Evolutionary conservation across 768 basidiomycete genomes (phyloP).

Genomic region (Astraeus odoratus): DNA sequence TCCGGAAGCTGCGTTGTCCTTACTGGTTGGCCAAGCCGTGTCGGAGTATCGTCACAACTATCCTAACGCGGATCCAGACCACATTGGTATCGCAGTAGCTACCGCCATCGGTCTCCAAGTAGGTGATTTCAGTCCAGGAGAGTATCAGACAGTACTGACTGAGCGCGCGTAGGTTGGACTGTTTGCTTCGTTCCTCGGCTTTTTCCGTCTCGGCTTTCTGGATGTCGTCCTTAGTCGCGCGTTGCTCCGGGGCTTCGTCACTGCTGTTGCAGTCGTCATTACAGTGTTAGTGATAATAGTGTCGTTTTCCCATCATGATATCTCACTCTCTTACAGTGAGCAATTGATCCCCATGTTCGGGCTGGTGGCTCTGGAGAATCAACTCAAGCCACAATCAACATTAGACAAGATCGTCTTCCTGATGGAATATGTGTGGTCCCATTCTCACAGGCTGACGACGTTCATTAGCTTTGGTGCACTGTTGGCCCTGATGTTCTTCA

Average conservation of each 20-base stretch:
- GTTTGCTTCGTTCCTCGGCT: constrained; percentile 78
- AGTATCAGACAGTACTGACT: background rate
- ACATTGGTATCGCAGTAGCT: constrained; percentile 58
- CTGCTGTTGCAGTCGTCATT: constrained; percentile 81
- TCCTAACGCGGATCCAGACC: constrained; percentile 34
- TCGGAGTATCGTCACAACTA: constrained; percentile 54
- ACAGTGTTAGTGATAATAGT: constrained; percentile 49
- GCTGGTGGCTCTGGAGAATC: constrained; percentile 47
- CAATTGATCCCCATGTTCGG: constrained; percentile 91
- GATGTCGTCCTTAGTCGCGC: constrained; percentile 91
- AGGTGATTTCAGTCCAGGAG: constrained; percentile 6
- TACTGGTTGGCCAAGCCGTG: constrained; percentile 84
- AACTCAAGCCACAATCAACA: constrained; percentile 56
- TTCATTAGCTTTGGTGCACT: constrained; percentile 71
- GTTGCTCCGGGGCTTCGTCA: constrained; percentile 80
- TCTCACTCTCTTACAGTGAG: constrained; percentile 38
- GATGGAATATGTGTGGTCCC: constrained; percentile 45
- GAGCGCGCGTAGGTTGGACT: constrained; percentile 57
- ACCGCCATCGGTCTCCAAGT: constrained; percentile 85
- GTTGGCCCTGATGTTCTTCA: constrained; percentile 52
- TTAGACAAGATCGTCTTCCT: constrained; percentile 77
- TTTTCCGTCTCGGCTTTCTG: constrained; percentile 86
- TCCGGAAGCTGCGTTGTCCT: constrained; percentile 82
- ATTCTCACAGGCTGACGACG: constrained; percentile 62
- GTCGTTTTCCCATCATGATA: background rate